Conservation (phyloP, 106 monocot genomes). For the Xerophyta viscosa region DNA sequence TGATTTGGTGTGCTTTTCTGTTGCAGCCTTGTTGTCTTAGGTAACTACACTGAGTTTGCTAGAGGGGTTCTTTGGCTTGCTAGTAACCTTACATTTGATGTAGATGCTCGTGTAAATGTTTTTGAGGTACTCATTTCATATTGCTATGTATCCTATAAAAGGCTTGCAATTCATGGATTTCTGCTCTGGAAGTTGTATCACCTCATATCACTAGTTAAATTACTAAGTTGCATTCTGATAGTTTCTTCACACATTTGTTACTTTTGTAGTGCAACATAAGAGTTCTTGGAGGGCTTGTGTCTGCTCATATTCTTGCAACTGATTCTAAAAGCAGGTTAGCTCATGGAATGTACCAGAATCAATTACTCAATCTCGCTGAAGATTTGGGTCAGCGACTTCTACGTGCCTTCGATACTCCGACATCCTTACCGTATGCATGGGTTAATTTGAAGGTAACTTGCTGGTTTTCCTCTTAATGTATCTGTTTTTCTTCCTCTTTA, state of each 20-base stretch:
- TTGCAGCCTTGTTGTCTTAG: conserved; percentile 88
- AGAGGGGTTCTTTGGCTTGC: conserved; percentile 87
- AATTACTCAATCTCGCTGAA: conserved; percentile 66
- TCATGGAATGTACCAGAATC: conserved; percentile 53
- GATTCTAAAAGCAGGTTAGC: conserved; percentile 55
- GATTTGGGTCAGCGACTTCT: conserved; percentile 81
- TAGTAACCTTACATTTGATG: conserved; percentile 76
- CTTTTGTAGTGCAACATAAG: conserved; percentile 92
- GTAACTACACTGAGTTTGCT: conserved; percentile 84
- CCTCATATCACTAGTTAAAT: too few species aligned
- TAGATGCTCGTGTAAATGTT: conserved; percentile 84
- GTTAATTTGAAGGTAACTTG: conserved; percentile 94
- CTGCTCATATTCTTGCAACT: conserved; percentile 88
- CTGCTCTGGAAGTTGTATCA: too few species aligned
- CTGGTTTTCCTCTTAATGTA: too few species aligned
- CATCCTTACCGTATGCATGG: conserved; percentile 94
- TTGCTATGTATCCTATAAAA: neutral
- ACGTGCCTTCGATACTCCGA: conserved; percentile 80
- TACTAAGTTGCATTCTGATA: too few species aligned
- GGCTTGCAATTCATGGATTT: too few species aligned
- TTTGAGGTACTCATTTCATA: conserved; percentile 60
- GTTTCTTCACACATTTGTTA: conserved; percentile 19
- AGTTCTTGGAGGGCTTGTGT: conserved; percentile 95
- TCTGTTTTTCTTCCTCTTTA: too few species aligned
- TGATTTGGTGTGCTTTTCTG: conserved; percentile 37